phyloP scores from a whole-genome alignment of 2,329 filamentous ascomycete species.

The Lojkania enalia region DNA sequence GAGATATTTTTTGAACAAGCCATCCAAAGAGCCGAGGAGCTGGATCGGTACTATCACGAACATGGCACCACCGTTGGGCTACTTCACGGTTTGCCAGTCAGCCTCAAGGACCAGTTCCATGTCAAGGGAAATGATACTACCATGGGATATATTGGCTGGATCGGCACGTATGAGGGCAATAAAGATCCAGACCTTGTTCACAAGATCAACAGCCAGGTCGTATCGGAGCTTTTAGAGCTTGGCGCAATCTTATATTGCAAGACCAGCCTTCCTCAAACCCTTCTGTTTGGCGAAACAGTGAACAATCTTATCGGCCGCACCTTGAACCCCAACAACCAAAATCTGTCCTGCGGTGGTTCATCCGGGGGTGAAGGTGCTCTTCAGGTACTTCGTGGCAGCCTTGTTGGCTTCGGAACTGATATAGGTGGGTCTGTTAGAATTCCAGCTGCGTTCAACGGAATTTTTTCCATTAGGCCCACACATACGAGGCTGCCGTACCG shows the following conservation, averaged over 20 bases:
- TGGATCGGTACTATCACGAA: conserved; percentile 46
- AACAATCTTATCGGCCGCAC: conserved; percentile 65
- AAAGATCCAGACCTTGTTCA: too few species aligned
- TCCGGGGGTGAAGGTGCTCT: conserved; percentile 64
- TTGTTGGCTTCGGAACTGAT: conserved; percentile 60
- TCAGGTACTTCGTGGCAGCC: conserved; percentile 54
- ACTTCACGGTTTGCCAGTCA: conserved; percentile 53
- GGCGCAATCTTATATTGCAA: conserved; percentile 63
- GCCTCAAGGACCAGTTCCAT: conserved; percentile 53
- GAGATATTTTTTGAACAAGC: conserved; percentile 55
- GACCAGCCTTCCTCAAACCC: conserved; percentile 60
- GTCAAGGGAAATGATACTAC: conserved; percentile 51
- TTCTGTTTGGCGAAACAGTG: conserved; percentile 62
- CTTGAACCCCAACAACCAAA: conserved; percentile 60
- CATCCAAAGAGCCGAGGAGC: conserved; percentile 45
- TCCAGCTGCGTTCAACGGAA: conserved; percentile 61
- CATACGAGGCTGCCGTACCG: conserved; percentile 53
- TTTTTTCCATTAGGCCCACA: conserved; percentile 57
- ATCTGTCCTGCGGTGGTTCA: conserved; percentile 59
- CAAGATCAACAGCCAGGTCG: conserved; percentile 59
- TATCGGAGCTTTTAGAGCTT: conserved; percentile 53
- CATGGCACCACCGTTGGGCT: conserved; percentile 46
- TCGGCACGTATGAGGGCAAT: too few species aligned
- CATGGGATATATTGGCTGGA: conserved; percentile 68
- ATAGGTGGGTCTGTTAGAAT: conserved; percentile 61